Conservation (phyloP, 257 asterid genomes). For the Lycium barbarum region DNA sequence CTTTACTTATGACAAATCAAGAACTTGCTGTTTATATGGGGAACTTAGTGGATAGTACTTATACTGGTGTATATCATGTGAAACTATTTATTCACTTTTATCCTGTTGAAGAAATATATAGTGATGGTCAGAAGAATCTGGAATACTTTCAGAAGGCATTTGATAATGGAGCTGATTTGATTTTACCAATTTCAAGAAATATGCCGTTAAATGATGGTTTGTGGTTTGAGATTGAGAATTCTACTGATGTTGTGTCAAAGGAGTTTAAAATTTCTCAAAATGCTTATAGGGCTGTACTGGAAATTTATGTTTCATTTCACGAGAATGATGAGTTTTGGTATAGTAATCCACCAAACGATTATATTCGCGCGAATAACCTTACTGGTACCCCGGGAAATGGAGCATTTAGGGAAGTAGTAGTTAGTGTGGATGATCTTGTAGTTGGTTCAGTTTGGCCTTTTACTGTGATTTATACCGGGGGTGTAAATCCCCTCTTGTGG, state of each 20-base stretch:
- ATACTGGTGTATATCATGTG: constrained; percentile 82
- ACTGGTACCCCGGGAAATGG: constrained; percentile 61
- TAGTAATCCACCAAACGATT: constrained; percentile 66
- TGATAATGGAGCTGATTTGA: constrained; percentile 66
- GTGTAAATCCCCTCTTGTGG: constrained; percentile 84
- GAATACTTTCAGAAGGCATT: constrained; percentile 24
- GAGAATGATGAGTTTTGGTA: constrained; percentile 89
- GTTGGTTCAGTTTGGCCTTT: constrained; percentile 81
- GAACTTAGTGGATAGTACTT: constrained; percentile 63
- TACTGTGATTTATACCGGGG: constrained; percentile 80
- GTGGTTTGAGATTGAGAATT: constrained; percentile 74
- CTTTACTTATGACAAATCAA: constrained; percentile 59
- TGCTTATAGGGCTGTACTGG: constrained; percentile 69
- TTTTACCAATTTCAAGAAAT: constrained; percentile 72
- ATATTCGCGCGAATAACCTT: constrained; percentile 51
- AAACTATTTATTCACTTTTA: constrained; percentile 66
- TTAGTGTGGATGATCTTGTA: constrained; percentile 50
- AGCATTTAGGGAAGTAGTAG: constrained; percentile 76
- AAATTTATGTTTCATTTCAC: constrained; percentile 79
- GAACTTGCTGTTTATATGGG: constrained; percentile 72
- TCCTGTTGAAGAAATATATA: constrained; percentile 41
- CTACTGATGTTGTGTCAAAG: constrained; percentile 50
- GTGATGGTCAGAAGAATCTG: constrained; percentile 21
- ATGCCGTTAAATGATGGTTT: constrained; percentile 73
- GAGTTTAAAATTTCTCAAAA: constrained; percentile 60